Conservation (phyloP, 768 basidiomycete genomes). For the Suillus cothurnatus region DNA sequence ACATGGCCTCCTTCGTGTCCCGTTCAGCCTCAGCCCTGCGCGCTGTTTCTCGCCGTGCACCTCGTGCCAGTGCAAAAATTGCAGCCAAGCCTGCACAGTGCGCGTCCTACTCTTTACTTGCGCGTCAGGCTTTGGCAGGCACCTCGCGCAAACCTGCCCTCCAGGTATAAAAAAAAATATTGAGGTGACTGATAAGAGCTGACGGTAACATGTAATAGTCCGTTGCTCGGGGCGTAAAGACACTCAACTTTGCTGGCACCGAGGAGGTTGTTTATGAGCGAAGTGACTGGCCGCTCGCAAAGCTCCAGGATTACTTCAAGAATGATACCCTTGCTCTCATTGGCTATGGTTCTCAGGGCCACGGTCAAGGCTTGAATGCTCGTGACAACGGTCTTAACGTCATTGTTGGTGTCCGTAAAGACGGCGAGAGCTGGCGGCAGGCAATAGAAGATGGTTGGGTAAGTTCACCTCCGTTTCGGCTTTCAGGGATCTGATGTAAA, state of each 20-base stretch:
- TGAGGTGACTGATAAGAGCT: neutral
- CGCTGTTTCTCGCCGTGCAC: constrained; percentile 65
- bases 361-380: constrained; percentile 98
- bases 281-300: constrained; percentile 95
- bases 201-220: constrained; percentile 31
- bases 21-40: constrained; percentile 70
- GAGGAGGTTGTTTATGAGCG: constrained; percentile 95
- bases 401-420: constrained; percentile 97
- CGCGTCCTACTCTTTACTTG: constrained; percentile 72
- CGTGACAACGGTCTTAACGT: constrained; percentile 99
- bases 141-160: constrained; percentile 35
- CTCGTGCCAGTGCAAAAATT: constrained; percentile 47
- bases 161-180: constrained; percentile 29
- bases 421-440: constrained; percentile 96
- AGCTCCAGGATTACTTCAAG: constrained; percentile 99
- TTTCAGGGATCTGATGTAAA: neutral
- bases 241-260: constrained; percentile 94
- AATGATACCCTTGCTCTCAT: constrained; percentile 99
- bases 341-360: constrained; percentile 98
- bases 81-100: constrained; percentile 46
- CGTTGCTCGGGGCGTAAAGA: constrained; percentile 79
- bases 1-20: constrained; percentile 64
- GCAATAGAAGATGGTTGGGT: constrained; percentile 97
- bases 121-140: constrained; percentile 42
- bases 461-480: constrained; percentile 23